Evolutionary conservation across 169 alveolate species (phyloP), one percentile per base, ranked within the genome.

Genomic region (Plasmodium sp.): DNA sequence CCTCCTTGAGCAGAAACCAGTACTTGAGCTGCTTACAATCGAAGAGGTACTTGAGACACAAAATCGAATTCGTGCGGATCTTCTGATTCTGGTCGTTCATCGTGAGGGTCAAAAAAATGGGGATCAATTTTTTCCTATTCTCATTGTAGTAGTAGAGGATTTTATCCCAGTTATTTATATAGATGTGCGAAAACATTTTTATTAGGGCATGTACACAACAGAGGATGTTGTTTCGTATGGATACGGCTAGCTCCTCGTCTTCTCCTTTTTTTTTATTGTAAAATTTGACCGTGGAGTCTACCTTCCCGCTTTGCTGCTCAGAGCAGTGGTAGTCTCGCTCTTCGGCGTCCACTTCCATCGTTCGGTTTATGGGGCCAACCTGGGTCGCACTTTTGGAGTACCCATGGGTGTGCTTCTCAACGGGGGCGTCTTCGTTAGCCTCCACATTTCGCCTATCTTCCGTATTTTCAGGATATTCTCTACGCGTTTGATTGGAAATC

Each of bases 121-220:
- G 92, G 54, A 92, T 92, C 43, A 3, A 22, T 56, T 92, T 73
- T 45, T 82, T 81, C n/a, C 51, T 92, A 27, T 48, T 51, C 56
- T 92, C 95, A 83, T 92, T 36, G 51, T 92, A 92, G 79, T 92
- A 92, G 83, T 92, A 92, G 31, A 92, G 75, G 14, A 92, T 71
- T 72, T 73, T 92, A 41, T 92, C 81, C 95, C 92, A 92, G 58
- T 92, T 54, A 51, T 92, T 92, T 92, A 83, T 92, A 41, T 92
- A 92, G 31, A 92, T 83, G 41, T 92, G 88, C 22, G 95, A 92
- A 72, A 92, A 92, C 74, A 83, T 92, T 72, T 92, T 81, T 2
- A 92, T 92, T 14, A 92, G 81, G 0, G 71, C 12, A 72, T 92
- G 92, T n/a, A 83, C 84, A 82, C 74, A 81, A 83, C 92, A 82